These are phyloP conservation scores for Hygrophoropsis aurantiaca DNA, from an alignment of 768 basidiomycete genomes.

Conservation along the genomic window DNA sequence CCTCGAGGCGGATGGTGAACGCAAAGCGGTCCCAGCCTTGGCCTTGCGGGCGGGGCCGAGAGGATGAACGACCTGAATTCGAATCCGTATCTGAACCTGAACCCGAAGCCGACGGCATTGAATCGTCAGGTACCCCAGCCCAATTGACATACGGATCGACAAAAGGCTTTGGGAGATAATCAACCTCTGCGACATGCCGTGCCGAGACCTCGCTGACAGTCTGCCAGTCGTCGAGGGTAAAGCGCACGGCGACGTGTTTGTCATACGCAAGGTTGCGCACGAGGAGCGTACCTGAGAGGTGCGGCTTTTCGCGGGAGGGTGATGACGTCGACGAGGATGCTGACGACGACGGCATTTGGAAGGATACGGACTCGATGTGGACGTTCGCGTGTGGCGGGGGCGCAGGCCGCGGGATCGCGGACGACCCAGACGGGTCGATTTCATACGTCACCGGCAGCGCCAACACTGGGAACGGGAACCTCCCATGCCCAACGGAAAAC, in stretches of 20 bases:
- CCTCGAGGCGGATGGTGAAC: slow-evolving; percentile 70
- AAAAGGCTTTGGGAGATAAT: slow-evolving; percentile 29
- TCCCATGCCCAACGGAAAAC: neutral
- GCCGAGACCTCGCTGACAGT: slow-evolving; percentile 84
- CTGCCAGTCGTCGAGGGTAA: slow-evolving; percentile 93
- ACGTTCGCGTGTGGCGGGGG: slow-evolving; percentile 24
- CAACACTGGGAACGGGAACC: slow-evolving; percentile 26
- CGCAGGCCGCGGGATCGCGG: slow-evolving; percentile 8
- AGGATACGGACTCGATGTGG: slow-evolving; percentile 41
- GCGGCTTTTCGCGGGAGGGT: slow-evolving; percentile 11
- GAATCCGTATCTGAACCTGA: too few relatives aligned
- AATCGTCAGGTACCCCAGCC: neutral
- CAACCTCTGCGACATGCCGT: slow-evolving; percentile 44
- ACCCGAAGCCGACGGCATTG: too few relatives aligned
- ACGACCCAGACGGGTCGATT: slow-evolving; percentile 18
- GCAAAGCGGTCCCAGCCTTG: slow-evolving; percentile 55
- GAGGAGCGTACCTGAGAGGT: slow-evolving; percentile 73
- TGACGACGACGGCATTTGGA: too few relatives aligned
- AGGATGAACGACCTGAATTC: too few relatives aligned
- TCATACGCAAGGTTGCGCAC: slow-evolving; percentile 86
- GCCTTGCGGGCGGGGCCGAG: neutral
- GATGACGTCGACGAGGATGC: slow-evolving; percentile 8
- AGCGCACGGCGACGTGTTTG: slow-evolving; percentile 82
- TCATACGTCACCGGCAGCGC: slow-evolving; percentile 16
- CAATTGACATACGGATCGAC: slow-evolving; percentile 2